These are phyloP conservation scores for Candida ortonii DNA, from an alignment of 805 yeast genomes.

Conservation along the genomic window DNA sequence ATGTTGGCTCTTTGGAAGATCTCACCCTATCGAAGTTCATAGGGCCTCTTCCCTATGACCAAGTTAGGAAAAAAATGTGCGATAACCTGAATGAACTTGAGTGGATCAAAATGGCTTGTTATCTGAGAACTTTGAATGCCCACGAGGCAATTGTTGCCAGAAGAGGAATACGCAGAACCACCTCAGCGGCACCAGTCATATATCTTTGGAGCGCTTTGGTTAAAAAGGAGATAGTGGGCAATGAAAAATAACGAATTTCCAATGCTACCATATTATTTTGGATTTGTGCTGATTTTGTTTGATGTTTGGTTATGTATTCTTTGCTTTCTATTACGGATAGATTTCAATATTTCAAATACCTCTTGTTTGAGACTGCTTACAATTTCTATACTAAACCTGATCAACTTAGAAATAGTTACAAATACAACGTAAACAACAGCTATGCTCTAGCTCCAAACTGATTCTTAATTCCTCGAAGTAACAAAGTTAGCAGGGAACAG, in stretches of 20 bases:
- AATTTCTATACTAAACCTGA: no score
- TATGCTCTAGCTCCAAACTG: neutral
- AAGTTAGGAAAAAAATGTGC: conserved; percentile 35
- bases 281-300: neutral
- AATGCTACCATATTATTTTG: conserved; percentile 1
- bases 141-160: conserved; percentile 88
- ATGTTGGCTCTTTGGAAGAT: conserved; percentile 7
- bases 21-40: conserved; percentile 16
- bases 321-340: conserved; percentile 7
- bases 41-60: conserved; percentile 26
- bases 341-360: no score
- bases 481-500: conserved; percentile 94
- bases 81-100: conserved; percentile 56
- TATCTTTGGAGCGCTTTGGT: conserved; percentile 43
- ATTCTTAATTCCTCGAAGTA: conserved; percentile 15
- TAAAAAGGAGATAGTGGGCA: conserved; percentile 13
- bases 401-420: no score
- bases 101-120: conserved; percentile 79
- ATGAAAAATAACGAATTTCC: no score
- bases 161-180: conserved; percentile 53
- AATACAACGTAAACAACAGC: neutral
- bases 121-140: conserved; percentile 69
- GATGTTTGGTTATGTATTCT: no score
- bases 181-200: conserved; percentile 49
- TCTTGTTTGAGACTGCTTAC: no score